These are phyloP conservation scores for Aspergillus cristatus DNA, from an alignment of 495 filamentous ascomycete species.

Conservation along the genomic window DNA sequence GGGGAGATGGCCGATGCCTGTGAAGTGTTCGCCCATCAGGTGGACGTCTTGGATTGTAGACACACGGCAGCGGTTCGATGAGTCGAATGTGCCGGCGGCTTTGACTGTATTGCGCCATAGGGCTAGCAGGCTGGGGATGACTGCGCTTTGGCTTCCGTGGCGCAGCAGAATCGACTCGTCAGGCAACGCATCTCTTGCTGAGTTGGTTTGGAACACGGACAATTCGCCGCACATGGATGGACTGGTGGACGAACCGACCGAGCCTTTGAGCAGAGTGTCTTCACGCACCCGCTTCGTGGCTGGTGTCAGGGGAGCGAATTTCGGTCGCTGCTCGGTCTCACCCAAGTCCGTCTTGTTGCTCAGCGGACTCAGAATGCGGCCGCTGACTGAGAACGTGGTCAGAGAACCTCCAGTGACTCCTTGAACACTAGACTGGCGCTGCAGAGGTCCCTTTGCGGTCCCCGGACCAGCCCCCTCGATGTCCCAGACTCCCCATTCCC, in stretches of 20 bases:
- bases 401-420: constrained; percentile 57
- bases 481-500: constrained; percentile 94
- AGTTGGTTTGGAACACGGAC: constrained; percentile 41
- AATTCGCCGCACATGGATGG: constrained; percentile 53
- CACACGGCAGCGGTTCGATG: constrained; percentile 37
- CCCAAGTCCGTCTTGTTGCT: constrained; percentile 20
- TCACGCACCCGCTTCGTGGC: constrained; percentile 58
- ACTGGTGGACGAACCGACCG: constrained; percentile 14
- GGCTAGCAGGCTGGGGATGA: constrained; percentile 55
- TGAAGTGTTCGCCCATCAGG: constrained; percentile 58
- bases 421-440: constrained; percentile 44
- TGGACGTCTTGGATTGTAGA: constrained; percentile 40
- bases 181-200: constrained; percentile 35
- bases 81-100: constrained; percentile 46
- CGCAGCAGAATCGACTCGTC: constrained; percentile 63
- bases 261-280: constrained; percentile 45
- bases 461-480: constrained; percentile 56
- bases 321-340: constrained; percentile 36
- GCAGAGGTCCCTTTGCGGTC: constrained; percentile 41
- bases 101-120: constrained; percentile 60
- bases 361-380: constrained; percentile 47
- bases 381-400: constrained; percentile 58
- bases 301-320: constrained; percentile 78
- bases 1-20: constrained; percentile 47
- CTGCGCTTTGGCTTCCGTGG: constrained; percentile 50